Base-by-base conservation (phyloP, 2,329 filamentous ascomycete genomes). In the Aspergillus hiratsukae region DNA sequence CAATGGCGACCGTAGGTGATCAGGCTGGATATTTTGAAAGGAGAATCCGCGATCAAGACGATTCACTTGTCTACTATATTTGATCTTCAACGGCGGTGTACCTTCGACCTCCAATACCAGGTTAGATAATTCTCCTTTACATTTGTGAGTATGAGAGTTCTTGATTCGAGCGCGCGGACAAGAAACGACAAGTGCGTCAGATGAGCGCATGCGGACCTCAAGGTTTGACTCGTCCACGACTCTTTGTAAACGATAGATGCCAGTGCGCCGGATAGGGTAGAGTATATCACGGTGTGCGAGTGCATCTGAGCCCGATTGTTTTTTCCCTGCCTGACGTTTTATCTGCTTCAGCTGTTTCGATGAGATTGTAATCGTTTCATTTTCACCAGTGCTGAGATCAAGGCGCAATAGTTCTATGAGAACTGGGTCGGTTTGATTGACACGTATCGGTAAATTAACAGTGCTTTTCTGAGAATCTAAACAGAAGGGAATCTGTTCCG, bases 141-240 rank as follows among this genome's bases (percentile, higher is more conserved):
- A 99, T 66, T 89, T 88, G 61, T 89, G 82, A 1, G 80, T 75
- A 4, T 82, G 79, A 23, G 83, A 81, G 6, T 85, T 80, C 59
- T 85, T 85, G 28, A 97, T 86, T 52, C 81, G 80, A 21, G 91
- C 94, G 63, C 85, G 87, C 1, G 94, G 94, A 70, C 94, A 99
- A 28, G 84, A 80, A 11, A 96, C 91, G 50, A 99, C 87, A 54
- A 95, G 87, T 0, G 91, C 89, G 65, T 94, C 90, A 50, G 87
- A 87, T 52, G 81, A 82, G 43, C 83, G 81, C 43, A 89, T 85
- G 66, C 92, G 91, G 10, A 97, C 90, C 71, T 97, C 91, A 31
- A 99, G 83, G 72, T 96, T 96, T 58, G 95, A 94, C 71, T 96
- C 88, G 71, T 99, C 94, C 61, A 96, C 78, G 9, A 99, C 91